Percentiles rank a stretch among this genome's conserved stretches.
Conservation (phyloP, 2,329 filamentous ascomycete genomes). For the Colletotrichum agaves region DNA sequence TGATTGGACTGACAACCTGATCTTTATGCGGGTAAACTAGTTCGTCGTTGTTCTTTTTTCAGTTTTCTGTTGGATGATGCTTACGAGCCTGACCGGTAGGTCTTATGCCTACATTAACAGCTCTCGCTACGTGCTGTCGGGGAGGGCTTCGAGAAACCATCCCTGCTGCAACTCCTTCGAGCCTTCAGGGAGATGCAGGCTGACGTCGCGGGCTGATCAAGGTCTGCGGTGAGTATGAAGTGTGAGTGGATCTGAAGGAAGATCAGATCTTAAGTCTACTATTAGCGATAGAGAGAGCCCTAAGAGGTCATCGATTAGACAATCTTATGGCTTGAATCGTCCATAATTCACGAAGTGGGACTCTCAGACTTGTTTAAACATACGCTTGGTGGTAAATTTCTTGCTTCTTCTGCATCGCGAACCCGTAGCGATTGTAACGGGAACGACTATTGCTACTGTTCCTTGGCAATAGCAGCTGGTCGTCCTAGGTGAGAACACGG, state of each 20-base stretch:
- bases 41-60: neutral
- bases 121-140: neutral
- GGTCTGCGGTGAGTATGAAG: constrained; percentile 14
- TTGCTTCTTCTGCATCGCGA: constrained; percentile 3
- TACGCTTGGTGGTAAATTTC: neutral
- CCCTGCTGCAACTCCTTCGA: constrained; percentile 6
- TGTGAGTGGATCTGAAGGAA: constrained; percentile 25
- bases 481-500: neutral
- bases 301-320: constrained; percentile 8
- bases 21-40: neutral
- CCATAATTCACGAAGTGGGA: neutral
- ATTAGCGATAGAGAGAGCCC: constrained; percentile 7
- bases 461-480: neutral
- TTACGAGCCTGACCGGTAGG: neutral
- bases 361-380: neutral
- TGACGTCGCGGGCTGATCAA: constrained; percentile 36
- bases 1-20: constrained; percentile 29
- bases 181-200: constrained; percentile 21
- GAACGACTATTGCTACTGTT: neutral
- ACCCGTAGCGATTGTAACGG: constrained; percentile 10
- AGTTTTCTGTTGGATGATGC: neutral
- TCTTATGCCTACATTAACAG: neutral
- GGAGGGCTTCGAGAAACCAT: constrained; percentile 12
- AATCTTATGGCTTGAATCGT: constrained; percentile 3
- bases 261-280: constrained; percentile 26